Base-by-base conservation (phyloP, 768 basidiomycete species). In the Porpolomopsis calyptriformis region DNA sequence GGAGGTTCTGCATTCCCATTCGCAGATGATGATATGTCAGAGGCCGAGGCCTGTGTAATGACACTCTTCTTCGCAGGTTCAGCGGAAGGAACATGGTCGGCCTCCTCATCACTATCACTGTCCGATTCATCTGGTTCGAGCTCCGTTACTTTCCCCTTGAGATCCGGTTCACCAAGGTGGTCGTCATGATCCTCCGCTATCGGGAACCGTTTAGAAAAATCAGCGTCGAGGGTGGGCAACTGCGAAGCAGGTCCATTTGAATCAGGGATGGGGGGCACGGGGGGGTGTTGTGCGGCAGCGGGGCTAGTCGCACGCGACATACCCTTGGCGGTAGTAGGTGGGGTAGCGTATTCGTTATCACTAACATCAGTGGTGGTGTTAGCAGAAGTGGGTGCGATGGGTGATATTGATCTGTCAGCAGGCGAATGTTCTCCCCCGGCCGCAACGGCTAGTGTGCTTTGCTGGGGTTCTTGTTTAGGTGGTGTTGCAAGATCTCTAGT, bases 271-370 rank as follows among this genome's bases (percentile, higher is more conserved):
- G 33, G 37, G 20, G 43, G 37, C 11, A 45, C 20, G 4, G 44
- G 45, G 6, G 50, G 19, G 1, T 49, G 46, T 10, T 49, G 53
- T 35, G 31, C 23, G 19, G 40, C 25, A 5, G 48, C 24, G 11
- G 48, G 16, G 22, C 19, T 39, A 9, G 35, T 18, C 39, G 46
- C 29, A 39, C 49, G 20, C 49, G 48, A 35, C 4, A 29, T 10
- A 18, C 24, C 34, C 6, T 55, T 54, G 1, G 67, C 65, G 31
- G 74, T 70, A 10, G 72, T 70, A 1, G 74, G 77, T 23, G 82
- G 80, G 0, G 81, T 84, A 40, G 70, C 64, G 53, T 69, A 53
- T 25, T 84, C 81, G 31, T 64, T 73, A 24, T 73, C 73, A 6
- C 61, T 64, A 46, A 62, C 57, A 11, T 68, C 50, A 29, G 52